Conservation (phyloP, 2,329 filamentous ascomycete species). For the Penicillium sp. region DNA sequence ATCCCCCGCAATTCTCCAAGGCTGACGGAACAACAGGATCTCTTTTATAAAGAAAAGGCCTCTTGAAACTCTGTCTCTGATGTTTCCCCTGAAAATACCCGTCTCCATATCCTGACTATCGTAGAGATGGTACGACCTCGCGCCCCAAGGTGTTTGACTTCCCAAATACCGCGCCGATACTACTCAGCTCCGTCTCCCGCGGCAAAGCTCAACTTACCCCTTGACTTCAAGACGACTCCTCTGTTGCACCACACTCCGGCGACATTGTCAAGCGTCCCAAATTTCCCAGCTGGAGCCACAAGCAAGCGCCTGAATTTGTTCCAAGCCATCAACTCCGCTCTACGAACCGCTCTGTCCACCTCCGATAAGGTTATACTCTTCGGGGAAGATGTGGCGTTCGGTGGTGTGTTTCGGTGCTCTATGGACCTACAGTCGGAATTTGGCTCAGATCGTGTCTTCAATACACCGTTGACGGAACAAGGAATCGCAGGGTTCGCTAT, state of each 20-base stretch:
- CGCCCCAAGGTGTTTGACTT: constrained; percentile 13
- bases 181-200: constrained; percentile 51
- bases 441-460: constrained; percentile 87
- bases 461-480: constrained; percentile 91
- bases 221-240: constrained; percentile 80
- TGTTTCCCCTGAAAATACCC: background rate
- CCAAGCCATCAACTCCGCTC: constrained; percentile 86
- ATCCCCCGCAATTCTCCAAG: constrained; percentile 24
- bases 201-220: constrained; percentile 74
- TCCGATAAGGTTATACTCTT: constrained; percentile 89
- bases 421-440: constrained; percentile 88
- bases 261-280: constrained; percentile 66
- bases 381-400: constrained; percentile 95
- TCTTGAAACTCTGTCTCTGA: background rate
- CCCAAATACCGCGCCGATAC: constrained; percentile 24
- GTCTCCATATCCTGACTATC: background rate
- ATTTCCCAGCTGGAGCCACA: constrained; percentile 68
- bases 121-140: constrained; percentile 17
- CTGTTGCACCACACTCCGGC: constrained; percentile 78
- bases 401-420: constrained; percentile 91
- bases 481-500: constrained; percentile 93
- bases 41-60: constrained; percentile 12
- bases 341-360: constrained; percentile 74
- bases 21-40: constrained; percentile 10
- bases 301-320: constrained; percentile 91